Conservation (phyloP, 768 basidiomycete genomes). For the Lactarius deliciosus region DNA sequence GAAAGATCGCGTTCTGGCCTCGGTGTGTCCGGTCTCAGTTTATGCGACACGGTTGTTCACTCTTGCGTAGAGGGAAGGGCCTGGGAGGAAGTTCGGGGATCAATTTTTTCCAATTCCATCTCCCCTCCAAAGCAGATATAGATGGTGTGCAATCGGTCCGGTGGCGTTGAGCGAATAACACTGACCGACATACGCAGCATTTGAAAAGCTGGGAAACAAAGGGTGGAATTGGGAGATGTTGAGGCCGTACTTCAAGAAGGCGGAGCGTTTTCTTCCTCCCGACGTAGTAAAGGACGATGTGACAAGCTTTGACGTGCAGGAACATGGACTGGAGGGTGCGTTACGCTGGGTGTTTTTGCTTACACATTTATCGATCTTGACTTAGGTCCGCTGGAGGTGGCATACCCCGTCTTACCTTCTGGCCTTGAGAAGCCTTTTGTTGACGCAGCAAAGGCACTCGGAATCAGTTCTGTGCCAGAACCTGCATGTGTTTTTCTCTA, state of each 20-base stretch:
- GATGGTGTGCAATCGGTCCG: constrained; percentile 20
- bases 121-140: constrained; percentile 21
- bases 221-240: constrained; percentile 32
- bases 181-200: constrained; percentile 14
- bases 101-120: constrained; percentile 29
- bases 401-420: constrained; percentile 5
- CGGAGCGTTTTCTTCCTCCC: constrained; percentile 23
- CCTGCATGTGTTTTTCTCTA: constrained; percentile 10
- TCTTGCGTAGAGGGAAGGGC: constrained; percentile 31
- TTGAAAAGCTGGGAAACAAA: constrained; percentile 31
- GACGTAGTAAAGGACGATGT: constrained; percentile 1
- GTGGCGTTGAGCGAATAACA: too few species aligned
- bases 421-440: constrained; percentile 19
- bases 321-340: constrained; percentile 22
- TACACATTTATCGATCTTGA: neutral
- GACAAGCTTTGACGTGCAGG: constrained; percentile 14
- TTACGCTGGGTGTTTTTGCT: neutral
- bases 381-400: constrained; percentile 23
- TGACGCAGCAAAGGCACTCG: constrained; percentile 6
- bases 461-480: constrained; percentile 4
- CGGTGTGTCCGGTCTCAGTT: constrained; percentile 4
- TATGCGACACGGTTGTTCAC: neutral
- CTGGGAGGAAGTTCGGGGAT: constrained; percentile 31
- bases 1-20: neutral
- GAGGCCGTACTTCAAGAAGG: constrained; percentile 27